Evolutionary conservation across 306 rosid species (phyloP), one percentile per base, ranked within the genome.

Genomic region (Ceratonia siliqua): DNA sequence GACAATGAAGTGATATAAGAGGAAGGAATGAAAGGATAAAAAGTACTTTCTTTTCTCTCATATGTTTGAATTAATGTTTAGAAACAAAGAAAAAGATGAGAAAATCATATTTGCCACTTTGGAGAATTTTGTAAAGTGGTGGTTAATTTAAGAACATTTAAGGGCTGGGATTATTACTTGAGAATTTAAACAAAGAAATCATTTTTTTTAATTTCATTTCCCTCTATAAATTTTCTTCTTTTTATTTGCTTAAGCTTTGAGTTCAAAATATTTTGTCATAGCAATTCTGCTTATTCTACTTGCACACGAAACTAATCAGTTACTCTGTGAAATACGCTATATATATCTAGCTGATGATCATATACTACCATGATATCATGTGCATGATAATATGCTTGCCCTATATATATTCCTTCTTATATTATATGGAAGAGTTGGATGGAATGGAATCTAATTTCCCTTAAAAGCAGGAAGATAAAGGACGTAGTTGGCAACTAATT

Each of bases 391-490:
- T 75, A 75, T 68, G 76, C 74, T 56, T 63, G 79, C 73, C 67
- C 79, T 73, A 83, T 75, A 56, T 85, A 82, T 33, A 59, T 59
- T 59, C 85, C 81, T 33, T 33, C 58, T 59, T 20, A 61, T 75
- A 72, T 55, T 80, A 84, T 68, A 67, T 75, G 48, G 20, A 68
- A 80, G 78, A 41, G 74, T n/a, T 68, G 48, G 70, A 49, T 78
- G 82, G 86, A 87, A 81, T 84, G 85, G 84, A 80, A 80, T 86
- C 89, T 56, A 74, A 45, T 79, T 67, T 18, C 80, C 82, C 88
- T 87, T 77, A 87, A 86, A 90, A 87, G 90, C 77, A 83, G 87
- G 85, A 76, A 80, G 79, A 71, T 68, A 87, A 89, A 86, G n/a
- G n/a, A n/a, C n/a, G n/a, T n/a, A n/a, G 92, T 68, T 57, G 64